A percentile compares a stretch with the other conserved stretches of the same genome.
Conservation (phyloP, 495 filamentous ascomycete genomes). For the Aspergillus coremiiformis region DNA sequence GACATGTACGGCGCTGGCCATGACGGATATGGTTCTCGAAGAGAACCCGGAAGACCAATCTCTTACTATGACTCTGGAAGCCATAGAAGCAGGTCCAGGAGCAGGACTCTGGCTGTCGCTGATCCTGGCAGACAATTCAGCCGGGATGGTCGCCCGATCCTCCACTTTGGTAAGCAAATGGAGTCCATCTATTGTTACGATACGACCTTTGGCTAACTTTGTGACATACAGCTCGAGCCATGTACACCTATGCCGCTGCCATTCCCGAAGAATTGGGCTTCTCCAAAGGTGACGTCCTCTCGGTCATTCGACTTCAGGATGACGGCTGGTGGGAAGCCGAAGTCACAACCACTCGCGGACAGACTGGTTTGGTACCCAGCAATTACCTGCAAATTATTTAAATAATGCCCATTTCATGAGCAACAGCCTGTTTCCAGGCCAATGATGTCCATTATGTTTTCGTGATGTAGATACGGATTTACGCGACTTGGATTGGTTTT, state of each 20-base stretch:
- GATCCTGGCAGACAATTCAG: slow-evolving; percentile 63
- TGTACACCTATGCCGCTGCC: slow-evolving; percentile 89
- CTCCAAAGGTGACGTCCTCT: slow-evolving; percentile 82
- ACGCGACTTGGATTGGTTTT: slow-evolving; percentile 2
- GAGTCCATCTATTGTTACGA: background rate
- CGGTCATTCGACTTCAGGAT: slow-evolving; percentile 86
- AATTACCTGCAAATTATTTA: slow-evolving; percentile 79
- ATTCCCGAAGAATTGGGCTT: slow-evolving; percentile 95
- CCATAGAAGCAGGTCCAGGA: slow-evolving; percentile 54
- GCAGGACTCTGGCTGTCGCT: slow-evolving; percentile 66
- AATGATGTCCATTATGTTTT: slow-evolving; percentile 9
- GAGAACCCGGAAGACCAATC: slow-evolving; percentile 41
- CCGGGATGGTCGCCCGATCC: slow-evolving; percentile 75
- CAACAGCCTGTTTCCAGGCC: slow-evolving; percentile 11
- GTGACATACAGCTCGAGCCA: slow-evolving; percentile 63
- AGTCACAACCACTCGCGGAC: slow-evolving; percentile 65
- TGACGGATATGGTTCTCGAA: slow-evolving; percentile 49
- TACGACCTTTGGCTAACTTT: slow-evolving; percentile 7
- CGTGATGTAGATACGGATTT: slow-evolving; percentile 17
- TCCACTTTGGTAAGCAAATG: slow-evolving; percentile 77
- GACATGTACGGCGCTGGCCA: slow-evolving; percentile 42
- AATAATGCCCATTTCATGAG: slow-evolving; percentile 24
- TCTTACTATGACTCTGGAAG: slow-evolving; percentile 49
- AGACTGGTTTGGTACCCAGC: slow-evolving; percentile 84
- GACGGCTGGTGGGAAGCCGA: slow-evolving; percentile 99